Base-by-base conservation (phyloP, 495 filamentous ascomycete species). In the Bacidia rubella region DNA sequence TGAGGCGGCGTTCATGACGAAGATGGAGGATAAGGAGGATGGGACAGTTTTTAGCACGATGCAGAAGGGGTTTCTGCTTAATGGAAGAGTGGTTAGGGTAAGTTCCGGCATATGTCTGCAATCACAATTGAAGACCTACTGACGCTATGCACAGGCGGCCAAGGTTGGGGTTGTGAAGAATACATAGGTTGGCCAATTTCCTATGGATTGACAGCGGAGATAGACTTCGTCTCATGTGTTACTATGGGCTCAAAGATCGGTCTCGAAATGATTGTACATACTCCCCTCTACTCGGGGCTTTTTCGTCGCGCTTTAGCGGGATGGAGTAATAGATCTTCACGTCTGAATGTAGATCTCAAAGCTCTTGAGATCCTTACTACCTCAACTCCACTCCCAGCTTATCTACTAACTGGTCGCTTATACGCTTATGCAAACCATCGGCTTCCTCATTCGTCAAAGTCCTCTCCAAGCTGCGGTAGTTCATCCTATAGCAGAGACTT, bases 141-240 rank as follows among this genome's bases (percentile, higher is more conserved):
- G 49, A 53, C 20, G 9, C 24, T 11, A 38, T 47, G 10, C 48
- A 2, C 42, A 57, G 72, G 85, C 90, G 54, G 87, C 90, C 57
- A 94, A 97, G 77, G 90, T 97, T 51, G 90, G 90, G 59, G 86
- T 97, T 53, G 90, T 93, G 39, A 80, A 82, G 68, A 81, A 82
- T 65, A 52, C 29, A 11, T 58, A 47, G 53, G 3, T 29, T 12
- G 0, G 17, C 7, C 41, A 19, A 5, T 5, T 44, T 9, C 7
- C 19, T 5, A 9, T 44, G 44, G 1, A 20, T 47, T 25, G 20
- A 26, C n/a, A 3, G 15, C 15, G 29, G 29, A 35, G 29, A 35
- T 35, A 15, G 15, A 35, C 7, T 35, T 5, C 29, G 29, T 5
- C 5, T 15, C 15, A 7, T 35, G 29, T 35, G 29, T 35, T 35